Evolutionary conservation across 2,329 filamentous ascomycete genomes (phyloP).

Genomic region (Alternaria triticina): DNA sequence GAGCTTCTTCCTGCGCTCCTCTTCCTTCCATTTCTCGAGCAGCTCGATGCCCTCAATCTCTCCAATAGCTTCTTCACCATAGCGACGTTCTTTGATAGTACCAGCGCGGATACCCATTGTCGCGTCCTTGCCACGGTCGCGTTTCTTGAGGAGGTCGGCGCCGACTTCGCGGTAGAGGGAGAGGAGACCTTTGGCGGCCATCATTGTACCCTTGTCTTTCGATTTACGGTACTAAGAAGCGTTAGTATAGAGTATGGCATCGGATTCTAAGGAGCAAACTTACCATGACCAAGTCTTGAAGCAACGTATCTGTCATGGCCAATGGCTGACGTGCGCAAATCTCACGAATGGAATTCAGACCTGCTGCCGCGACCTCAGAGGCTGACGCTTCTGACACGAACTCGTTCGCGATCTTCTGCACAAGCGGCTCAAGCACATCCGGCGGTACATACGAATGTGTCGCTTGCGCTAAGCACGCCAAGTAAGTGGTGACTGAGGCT

Average conservation of each 20-base stretch:
- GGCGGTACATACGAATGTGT: constrained; percentile 91
- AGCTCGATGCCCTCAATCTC: constrained; percentile 94
- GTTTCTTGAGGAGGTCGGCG: constrained; percentile 85
- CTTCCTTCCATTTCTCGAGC: constrained; percentile 90
- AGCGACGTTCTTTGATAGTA: constrained; percentile 76
- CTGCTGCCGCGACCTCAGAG: constrained; percentile 87
- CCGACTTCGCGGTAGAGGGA: constrained; percentile 91
- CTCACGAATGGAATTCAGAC: constrained; percentile 92
- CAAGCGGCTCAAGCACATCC: constrained; percentile 85
- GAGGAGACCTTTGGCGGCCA: constrained; percentile 92
- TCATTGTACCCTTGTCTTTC: constrained; percentile 99
- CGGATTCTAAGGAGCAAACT: neutral
- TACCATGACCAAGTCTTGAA: constrained; percentile 87
- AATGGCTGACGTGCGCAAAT: constrained; percentile 91
- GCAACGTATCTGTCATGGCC: constrained; percentile 94
- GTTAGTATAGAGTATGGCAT: constrained; percentile 4
- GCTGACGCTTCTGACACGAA: constrained; percentile 96
- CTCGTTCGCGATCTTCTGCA: constrained; percentile 97
- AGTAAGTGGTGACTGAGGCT: constrained; percentile 87
- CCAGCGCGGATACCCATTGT: constrained; percentile 80
- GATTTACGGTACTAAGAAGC: constrained; percentile 76
- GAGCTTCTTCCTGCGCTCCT: constrained; percentile 77
- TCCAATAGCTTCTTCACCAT: constrained; percentile 80
- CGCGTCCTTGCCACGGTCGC: constrained; percentile 90
- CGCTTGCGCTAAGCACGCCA: constrained; percentile 90